Conservation (phyloP, 106 monocot species). For the Amphibolis antarctica region DNA sequence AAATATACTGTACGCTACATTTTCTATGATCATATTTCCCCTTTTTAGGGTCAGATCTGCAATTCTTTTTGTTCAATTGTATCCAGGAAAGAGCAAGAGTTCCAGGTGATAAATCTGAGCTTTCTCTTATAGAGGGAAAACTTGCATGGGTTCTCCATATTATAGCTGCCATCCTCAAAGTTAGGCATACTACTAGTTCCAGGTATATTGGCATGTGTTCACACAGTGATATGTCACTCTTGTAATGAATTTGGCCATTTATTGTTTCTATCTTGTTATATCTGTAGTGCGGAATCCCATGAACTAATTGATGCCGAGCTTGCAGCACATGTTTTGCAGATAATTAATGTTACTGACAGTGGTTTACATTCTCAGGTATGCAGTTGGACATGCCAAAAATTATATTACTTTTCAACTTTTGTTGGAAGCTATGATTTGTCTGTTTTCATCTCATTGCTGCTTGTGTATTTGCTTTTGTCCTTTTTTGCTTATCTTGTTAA, state of each 20-base stretch:
- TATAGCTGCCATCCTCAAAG: constrained; percentile 88
- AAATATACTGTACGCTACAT: constrained; percentile 59
- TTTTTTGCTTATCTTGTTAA: no score
- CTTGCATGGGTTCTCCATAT: constrained; percentile 93
- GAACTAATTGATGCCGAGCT: constrained; percentile 97
- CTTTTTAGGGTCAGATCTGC: neutral
- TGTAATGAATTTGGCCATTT: constrained; percentile 1
- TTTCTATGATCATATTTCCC: neutral
- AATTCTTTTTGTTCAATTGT: neutral
- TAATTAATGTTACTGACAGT: constrained; percentile 84
- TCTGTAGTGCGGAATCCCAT: constrained; percentile 64
- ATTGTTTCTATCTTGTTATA: neutral
- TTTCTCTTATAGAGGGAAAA: constrained; percentile 81
- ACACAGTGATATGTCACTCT: no score
- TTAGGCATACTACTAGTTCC: constrained; percentile 56
- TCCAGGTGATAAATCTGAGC: constrained; percentile 44
- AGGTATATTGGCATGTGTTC: constrained; percentile 25
- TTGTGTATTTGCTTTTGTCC: no score
- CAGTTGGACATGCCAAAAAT: no score
- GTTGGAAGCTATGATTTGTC: no score
- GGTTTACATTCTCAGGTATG: constrained; percentile 84
- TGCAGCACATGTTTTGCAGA: constrained; percentile 87
- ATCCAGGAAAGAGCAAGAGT: constrained; percentile 62
- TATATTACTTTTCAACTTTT: no score
- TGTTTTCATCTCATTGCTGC: no score